Conservation (phyloP, 768 basidiomycete species). For the Boletus rex-veris region DNA sequence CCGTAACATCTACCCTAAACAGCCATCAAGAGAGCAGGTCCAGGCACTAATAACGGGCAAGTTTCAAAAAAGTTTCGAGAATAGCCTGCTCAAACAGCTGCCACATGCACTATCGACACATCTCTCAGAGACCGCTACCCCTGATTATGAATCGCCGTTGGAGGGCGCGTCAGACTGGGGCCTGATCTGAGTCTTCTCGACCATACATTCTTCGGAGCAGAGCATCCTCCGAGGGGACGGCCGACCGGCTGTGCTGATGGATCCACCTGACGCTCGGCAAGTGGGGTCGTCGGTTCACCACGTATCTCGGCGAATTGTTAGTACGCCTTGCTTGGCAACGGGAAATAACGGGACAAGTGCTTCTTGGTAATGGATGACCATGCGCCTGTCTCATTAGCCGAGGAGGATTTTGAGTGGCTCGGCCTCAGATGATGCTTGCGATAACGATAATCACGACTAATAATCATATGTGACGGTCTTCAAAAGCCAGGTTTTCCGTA, state of each 20-base stretch:
- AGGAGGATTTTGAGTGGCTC: conserved; percentile 3
- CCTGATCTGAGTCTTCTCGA: neutral
- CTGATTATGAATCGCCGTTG: conserved; percentile 12
- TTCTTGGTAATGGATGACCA: neutral
- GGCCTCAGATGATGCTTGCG: neutral
- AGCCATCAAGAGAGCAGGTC: neutral
- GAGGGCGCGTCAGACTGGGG: neutral
- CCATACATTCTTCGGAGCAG: conserved; percentile 4
- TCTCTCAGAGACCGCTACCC: neutral
- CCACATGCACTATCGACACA: neutral
- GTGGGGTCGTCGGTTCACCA: neutral
- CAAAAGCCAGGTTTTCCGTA: neutral
- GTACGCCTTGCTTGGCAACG: neutral
- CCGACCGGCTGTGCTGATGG: conserved; percentile 15
- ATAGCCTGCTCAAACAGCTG: neutral
- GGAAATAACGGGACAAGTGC: neutral
- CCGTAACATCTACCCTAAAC: conserved; percentile 1
- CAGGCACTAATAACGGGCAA: neutral
- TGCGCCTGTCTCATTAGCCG: neutral
- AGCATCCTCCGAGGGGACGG: conserved; percentile 6
- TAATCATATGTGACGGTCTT: no score
- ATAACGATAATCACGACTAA: neutral
- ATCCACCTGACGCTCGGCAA: conserved; percentile 10
- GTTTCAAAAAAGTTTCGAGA: neutral
- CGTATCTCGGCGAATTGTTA: neutral